Evolutionary conservation across 139 green algal species (phyloP).

Genomic region (Marvania coccoides): DNA sequence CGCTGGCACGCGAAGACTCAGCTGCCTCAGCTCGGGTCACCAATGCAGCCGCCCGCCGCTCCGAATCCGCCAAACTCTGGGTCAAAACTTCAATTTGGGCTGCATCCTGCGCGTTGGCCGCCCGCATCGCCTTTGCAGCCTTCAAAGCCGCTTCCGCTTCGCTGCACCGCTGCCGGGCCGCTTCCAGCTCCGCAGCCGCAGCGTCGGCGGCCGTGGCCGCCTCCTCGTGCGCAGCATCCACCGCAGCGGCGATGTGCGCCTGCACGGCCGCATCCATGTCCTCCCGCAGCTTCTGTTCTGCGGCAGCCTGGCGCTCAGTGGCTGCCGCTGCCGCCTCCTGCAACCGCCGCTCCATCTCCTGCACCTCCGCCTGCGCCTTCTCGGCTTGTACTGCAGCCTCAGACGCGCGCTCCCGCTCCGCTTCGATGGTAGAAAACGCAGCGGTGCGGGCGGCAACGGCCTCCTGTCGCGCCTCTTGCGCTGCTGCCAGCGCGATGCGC

Average conservation of each 20-base stretch:
- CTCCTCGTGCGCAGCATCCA: not conserved
- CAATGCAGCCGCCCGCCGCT: not conserved
- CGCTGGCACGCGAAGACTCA: not conserved
- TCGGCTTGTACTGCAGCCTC: not conserved
- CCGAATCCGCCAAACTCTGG: not conserved
- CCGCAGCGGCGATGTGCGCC: not conserved
- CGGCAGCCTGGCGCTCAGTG: not conserved
- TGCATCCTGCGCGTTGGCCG: not conserved
- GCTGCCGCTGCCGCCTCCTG: not conserved
- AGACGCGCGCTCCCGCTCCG: not conserved
- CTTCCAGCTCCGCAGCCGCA: not conserved
- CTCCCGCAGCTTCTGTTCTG: not conserved
- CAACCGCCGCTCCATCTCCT: not conserved
- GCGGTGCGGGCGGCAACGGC: not conserved
- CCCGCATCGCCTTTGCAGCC: not conserved
- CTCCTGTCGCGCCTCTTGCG: not conserved
- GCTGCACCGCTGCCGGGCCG: not conserved
- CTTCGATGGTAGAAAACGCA: not conserved
- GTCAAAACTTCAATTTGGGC: not conserved
- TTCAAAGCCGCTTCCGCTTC: not conserved
- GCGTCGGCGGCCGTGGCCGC: slow-evolving; percentile 2
- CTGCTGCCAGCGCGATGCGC: not conserved
- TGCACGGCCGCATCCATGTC: not conserved
- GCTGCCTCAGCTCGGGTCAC: not conserved
- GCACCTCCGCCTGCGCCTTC: not conserved